Evolutionary conservation across 345 rosid genomes (phyloP), one percentile per base, ranked within the genome.

Genomic region (Salix dunnii): DNA sequence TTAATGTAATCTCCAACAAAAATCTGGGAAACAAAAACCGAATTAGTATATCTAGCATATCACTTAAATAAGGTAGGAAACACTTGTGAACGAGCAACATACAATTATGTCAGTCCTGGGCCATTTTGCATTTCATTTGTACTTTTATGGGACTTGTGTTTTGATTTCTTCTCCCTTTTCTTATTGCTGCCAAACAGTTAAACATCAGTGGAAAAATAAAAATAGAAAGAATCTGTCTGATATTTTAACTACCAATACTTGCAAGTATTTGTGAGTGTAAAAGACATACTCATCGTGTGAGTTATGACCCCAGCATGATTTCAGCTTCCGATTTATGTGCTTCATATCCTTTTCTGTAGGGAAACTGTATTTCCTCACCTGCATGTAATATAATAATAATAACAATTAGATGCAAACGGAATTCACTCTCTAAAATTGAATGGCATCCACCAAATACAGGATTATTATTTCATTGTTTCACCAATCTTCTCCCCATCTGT

Each of bases 301-400:
- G 78, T 89, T 79, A 74, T 93, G 94, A 66, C 97, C 94, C 92
- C 91, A 90, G 78, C 99, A 93, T 67, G 98, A 96, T 80, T 89
- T 91, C 68, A 93, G 88, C 82, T 96, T 96, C 81, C 99, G 83
- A 74, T 91, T 92, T 55, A 93, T 93, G 87, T 96, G 93, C 86
- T 91, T 96, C 99, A 96, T 91, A 84, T 96, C 99, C 84, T 91
- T 91, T 48, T 96, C 98, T 33, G 93, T 86, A 71, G 99, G 99
- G 82, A 85, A 88, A 76, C 89, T 91, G 74, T 88, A 91, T 65
- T 78, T 86, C 75, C 72, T 85, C 33, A 88, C 91, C 98, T 96
- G 84, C 49, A 60, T 14, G 73, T 21, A 51, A 6, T 27, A 55
- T 62, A 72, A 79, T 42, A 25, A 72, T 72, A 55, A 58, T 42